These are phyloP conservation scores for Blastocystis hominis DNA, from an alignment of 352 stramenopile species.

Conservation along the genomic window DNA sequence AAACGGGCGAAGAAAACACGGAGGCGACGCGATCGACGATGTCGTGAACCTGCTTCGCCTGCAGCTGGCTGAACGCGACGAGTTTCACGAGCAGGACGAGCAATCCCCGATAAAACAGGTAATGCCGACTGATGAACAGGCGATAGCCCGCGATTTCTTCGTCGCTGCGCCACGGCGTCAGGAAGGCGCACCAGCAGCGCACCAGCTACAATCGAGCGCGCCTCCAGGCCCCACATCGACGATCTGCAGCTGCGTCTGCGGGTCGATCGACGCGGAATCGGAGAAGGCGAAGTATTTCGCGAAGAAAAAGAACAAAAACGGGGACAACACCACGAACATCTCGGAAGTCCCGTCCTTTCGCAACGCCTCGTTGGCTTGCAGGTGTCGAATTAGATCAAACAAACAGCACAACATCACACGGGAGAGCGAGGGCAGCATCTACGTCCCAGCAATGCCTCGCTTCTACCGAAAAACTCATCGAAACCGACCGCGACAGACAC, in stretches of 20 bases:
- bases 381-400: background rate
- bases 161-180: background rate
- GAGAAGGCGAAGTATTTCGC: constrained; percentile 6
- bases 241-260: background rate
- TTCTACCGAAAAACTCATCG: background rate
- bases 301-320: constrained; percentile 25
- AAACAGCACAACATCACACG: constrained; percentile 17
- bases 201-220: background rate
- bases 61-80: background rate
- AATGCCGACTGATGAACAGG: constrained; percentile 19
- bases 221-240: background rate
- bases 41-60: background rate
- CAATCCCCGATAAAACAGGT: constrained; percentile 44
- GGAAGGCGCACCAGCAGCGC: constrained; percentile 5
- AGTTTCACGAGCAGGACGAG: background rate
- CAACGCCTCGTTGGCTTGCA: background rate
- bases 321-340: background rate
- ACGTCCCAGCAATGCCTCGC: background rate
- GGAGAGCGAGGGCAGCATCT: background rate
- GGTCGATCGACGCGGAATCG: background rate
- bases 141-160: background rate
- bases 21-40: background rate
- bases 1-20: background rate
- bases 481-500: background rate
- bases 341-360: background rate